These are phyloP conservation scores for Flaveria ramosissima DNA, from an alignment of 129 eudicot genomes.

Conservation along the genomic window DNA sequence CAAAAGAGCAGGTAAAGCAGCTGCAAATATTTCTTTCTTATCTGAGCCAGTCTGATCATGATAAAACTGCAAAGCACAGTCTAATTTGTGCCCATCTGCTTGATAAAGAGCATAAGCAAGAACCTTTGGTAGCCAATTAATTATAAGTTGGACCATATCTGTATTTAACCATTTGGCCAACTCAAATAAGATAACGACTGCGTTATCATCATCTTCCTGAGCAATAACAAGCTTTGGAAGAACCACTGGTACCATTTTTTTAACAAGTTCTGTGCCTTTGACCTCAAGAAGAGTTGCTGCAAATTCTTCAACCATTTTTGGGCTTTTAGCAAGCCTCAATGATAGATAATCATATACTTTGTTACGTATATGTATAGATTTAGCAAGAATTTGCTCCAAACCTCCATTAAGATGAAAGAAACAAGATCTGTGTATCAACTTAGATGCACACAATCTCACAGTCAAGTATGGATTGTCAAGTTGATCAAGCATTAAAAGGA, in stretches of 20 bases:
- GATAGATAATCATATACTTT: slow-evolving; percentile 71
- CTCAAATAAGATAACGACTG: slow-evolving; percentile 55
- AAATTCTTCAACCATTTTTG: slow-evolving; percentile 83
- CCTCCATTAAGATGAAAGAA: slow-evolving; percentile 74
- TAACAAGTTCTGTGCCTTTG: slow-evolving; percentile 66
- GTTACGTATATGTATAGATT: slow-evolving; percentile 53
- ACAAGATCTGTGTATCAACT: slow-evolving; percentile 64
- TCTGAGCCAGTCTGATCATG: slow-evolving; percentile 67
- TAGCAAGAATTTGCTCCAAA: slow-evolving; percentile 59
- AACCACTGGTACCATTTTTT: slow-evolving; percentile 82
- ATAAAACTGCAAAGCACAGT: slow-evolving; percentile 76
- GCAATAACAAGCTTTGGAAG: slow-evolving; percentile 85
- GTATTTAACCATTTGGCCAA: slow-evolving; percentile 62
- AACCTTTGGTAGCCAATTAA: slow-evolving; percentile 79
- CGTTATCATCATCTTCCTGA: slow-evolving; percentile 60
- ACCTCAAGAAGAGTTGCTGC: slow-evolving; percentile 77
- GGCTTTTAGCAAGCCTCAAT: slow-evolving; percentile 58
- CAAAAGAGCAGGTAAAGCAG: slow-evolving; percentile 85
- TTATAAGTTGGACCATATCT: slow-evolving; percentile 79
- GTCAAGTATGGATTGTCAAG: slow-evolving; percentile 70
- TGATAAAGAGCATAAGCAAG: slow-evolving; percentile 92
- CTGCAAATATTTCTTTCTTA: slow-evolving; percentile 74
- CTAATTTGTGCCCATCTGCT: slow-evolving; percentile 64
- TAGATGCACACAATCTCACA: slow-evolving; percentile 74
- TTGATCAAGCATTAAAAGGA: slow-evolving; percentile 77